Percentiles rank a stretch among this genome's conserved stretches.
These are phyloP conservation scores for Fusarium irregulare DNA, from an alignment of 2,329 filamentous ascomycete genomes.

Conservation along the genomic window DNA sequence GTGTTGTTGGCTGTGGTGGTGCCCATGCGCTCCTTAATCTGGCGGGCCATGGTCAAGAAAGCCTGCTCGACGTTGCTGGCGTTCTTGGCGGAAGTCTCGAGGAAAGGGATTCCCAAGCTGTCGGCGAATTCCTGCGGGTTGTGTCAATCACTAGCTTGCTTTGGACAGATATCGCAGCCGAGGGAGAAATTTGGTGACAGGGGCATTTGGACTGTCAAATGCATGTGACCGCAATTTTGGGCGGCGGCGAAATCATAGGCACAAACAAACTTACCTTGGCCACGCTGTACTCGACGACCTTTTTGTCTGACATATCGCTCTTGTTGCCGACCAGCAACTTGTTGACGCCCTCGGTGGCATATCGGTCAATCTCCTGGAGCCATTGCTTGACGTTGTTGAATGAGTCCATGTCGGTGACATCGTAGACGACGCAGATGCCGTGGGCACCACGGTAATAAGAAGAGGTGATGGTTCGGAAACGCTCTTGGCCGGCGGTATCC, in stretches of 20 bases:
- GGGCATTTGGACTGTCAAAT: constrained; percentile 17
- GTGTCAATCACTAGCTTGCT: constrained; percentile 35
- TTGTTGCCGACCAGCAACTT: constrained; percentile 99
- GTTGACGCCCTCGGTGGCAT: constrained; percentile 99
- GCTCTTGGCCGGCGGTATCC: constrained; percentile 99
- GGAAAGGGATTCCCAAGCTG: constrained; percentile 98
- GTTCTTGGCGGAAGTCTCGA: constrained; percentile 99
- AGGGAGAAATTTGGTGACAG: constrained; percentile 20
- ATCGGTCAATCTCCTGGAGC: constrained; percentile 99
- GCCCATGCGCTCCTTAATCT: constrained; percentile 99
- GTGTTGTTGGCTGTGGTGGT: constrained; percentile 95
- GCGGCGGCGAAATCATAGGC: constrained; percentile 6
- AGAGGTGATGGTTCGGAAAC: constrained; percentile 99
- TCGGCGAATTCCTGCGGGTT: constrained; percentile 89
- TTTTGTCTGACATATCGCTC: constrained; percentile 99
- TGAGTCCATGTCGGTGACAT: constrained; percentile 99
- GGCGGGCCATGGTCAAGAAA: constrained; percentile 99
- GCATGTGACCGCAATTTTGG: constrained; percentile 36
- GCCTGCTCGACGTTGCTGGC: constrained; percentile 99
- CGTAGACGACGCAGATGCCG: constrained; percentile 99
- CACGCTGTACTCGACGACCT: constrained; percentile 99
- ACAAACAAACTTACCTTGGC: constrained; percentile 79
- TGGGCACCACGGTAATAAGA: constrained; percentile 99
- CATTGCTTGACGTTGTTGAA: constrained; percentile 99
- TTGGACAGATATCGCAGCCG: constrained; percentile 1